Conservation (phyloP, 2,329 filamentous ascomycete species). For the Emericellopsis atlantica region DNA sequence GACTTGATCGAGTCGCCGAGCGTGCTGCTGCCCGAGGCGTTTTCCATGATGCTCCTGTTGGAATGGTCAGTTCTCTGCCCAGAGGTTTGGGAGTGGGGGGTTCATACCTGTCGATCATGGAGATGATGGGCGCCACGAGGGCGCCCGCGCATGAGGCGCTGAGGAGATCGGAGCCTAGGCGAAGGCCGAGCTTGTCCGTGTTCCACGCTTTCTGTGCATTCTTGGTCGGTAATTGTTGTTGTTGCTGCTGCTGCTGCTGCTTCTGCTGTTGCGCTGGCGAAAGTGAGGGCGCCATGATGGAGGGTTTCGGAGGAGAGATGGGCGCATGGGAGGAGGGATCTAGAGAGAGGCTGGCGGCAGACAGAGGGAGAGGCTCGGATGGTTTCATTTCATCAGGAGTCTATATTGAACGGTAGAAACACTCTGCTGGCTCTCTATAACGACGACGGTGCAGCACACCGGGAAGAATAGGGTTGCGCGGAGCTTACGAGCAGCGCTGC, state of each 20-base stretch:
- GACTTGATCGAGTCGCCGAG: conserved; percentile 45
- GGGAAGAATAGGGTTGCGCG: too few species aligned
- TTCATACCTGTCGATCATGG: conserved; percentile 69
- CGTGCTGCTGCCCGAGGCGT: conserved; percentile 56
- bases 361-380: too few species aligned
- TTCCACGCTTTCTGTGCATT: conserved; percentile 45
- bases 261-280: not conserved
- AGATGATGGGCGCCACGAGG: conserved; percentile 72
- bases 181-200: conserved; percentile 55
- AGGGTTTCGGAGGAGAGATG: not conserved
- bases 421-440: too few species aligned
- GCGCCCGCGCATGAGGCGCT: conserved; percentile 61
- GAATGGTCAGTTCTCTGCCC: conserved; percentile 1
- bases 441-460: too few species aligned
- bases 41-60: conserved; percentile 63
- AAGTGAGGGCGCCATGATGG: not conserved
- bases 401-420: too few species aligned
- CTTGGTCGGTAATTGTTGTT: not conserved
- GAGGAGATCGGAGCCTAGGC: conserved; percentile 54
- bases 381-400: too few species aligned
- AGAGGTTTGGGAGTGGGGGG: conserved; percentile 1
- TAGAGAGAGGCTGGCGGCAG: too few species aligned
- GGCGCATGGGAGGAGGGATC: too few species aligned
- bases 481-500: too few species aligned
- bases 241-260: not conserved